phyloP scores from a whole-genome alignment of 305 asterid genomes.

The Coffea humblotiana region DNA sequence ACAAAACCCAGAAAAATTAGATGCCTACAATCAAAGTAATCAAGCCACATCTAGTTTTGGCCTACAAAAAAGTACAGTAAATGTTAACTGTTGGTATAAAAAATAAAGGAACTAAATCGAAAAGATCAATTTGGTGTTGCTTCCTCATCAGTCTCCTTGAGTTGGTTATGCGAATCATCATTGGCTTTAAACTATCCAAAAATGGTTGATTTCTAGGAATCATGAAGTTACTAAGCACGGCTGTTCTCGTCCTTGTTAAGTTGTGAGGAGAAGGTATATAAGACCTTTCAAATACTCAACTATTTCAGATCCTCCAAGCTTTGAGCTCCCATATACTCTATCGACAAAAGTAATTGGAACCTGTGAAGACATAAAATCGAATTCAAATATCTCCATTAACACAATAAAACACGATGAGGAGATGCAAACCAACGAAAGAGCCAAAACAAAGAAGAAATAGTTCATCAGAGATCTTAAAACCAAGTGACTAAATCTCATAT shows the following conservation, averaged over 20 bases:
- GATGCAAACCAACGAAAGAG: neutral
- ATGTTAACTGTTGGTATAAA: neutral
- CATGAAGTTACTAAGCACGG: neutral
- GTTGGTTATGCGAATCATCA: neutral
- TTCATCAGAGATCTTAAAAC: neutral
- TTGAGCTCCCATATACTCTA: conserved; percentile 96
- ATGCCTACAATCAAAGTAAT: neutral
- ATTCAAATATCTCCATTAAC: neutral
- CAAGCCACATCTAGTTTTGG: neutral
- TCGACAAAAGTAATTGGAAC: conserved; percentile 96
- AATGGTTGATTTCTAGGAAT: neutral
- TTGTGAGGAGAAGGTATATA: conserved; percentile 78
- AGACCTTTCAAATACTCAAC: conserved; percentile 95
- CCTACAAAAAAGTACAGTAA: neutral
- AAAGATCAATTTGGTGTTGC: neutral
- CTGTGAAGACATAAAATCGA: conserved; percentile 28
- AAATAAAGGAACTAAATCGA: neutral
- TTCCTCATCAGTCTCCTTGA: neutral
- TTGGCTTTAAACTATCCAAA: neutral
- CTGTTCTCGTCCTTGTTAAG: conserved; percentile 39
- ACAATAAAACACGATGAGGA: neutral
- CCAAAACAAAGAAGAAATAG: neutral
- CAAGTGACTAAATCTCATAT: neutral
- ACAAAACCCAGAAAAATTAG: neutral
- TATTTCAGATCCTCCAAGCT: conserved; percentile 97